Evolutionary conservation across 306 rosid genomes (phyloP).

Genomic region (Prinsepia uniflora): DNA sequence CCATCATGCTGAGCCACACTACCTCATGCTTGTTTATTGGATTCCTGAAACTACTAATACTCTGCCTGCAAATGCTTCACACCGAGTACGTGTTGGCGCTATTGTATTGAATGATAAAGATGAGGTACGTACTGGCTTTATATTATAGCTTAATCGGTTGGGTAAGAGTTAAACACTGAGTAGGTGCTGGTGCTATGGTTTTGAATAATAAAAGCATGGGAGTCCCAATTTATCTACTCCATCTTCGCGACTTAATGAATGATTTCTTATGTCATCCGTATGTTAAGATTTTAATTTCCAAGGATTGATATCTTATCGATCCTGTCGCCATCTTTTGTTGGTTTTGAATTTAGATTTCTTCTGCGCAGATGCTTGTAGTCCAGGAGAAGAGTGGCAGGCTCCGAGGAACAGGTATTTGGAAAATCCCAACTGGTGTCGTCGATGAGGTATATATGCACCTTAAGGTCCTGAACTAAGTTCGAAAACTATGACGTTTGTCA

Average conservation of each 20-base stretch:
- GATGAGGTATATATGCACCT: constrained; percentile 53
- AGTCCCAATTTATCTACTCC: too few species aligned
- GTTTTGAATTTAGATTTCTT: constrained; percentile 16
- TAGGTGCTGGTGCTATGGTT: background rate
- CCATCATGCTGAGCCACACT: constrained; percentile 88
- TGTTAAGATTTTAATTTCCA: too few species aligned
- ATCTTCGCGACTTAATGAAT: too few species aligned
- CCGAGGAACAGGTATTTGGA: constrained; percentile 74
- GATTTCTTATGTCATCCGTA: too few species aligned
- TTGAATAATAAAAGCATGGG: too few species aligned
- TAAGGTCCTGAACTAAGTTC: background rate
- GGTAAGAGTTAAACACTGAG: background rate
- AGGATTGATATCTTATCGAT: background rate
- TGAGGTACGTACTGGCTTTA: constrained; percentile 66
- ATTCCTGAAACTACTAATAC: constrained; percentile 55
- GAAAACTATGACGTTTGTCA: background rate
- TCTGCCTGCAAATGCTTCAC: constrained; percentile 83
- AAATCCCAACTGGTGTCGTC: constrained; percentile 81
- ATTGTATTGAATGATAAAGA: constrained; percentile 58
- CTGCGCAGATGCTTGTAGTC: constrained; percentile 63
- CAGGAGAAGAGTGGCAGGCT: constrained; percentile 74
- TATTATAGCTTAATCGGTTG: constrained; percentile 4
- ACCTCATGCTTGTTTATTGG: constrained; percentile 86
- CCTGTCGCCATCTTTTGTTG: constrained; percentile 6
- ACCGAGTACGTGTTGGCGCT: constrained; percentile 71